These are phyloP conservation scores for Amaranthus tricolor DNA, from an alignment of 179 eudicot genomes.

Conservation along the genomic window DNA sequence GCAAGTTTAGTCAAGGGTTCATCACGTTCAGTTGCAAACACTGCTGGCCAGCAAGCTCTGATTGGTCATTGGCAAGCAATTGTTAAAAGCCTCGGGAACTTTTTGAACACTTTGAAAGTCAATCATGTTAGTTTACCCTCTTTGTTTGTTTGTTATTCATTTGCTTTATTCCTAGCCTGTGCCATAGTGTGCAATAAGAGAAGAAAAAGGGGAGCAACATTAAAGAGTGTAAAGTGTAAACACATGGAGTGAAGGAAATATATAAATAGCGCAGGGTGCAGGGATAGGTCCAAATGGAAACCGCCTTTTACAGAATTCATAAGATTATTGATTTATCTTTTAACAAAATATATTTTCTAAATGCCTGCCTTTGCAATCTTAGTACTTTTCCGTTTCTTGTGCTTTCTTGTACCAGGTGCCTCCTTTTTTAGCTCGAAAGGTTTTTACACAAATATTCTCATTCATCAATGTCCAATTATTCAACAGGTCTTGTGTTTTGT, in stretches of 20 bases:
- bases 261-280: not conserved
- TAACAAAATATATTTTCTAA: not conserved
- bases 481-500: conserved; percentile 59
- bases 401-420: conserved; percentile 57
- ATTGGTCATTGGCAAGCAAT: conserved; percentile 99
- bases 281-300: not conserved
- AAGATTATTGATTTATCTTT: not conserved
- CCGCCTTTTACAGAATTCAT: not conserved
- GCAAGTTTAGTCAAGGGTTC: conserved; percentile 92
- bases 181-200: not conserved
- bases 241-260: not conserved
- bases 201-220: not conserved
- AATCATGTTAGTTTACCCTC: conserved; percentile 64
- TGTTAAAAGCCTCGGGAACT: conserved; percentile 71
- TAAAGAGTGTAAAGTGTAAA: not conserved
- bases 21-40: conserved; percentile 73
- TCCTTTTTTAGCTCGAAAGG: conserved; percentile 88
- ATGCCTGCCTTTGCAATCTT: not conserved
- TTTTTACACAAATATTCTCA: conserved; percentile 94
- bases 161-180: conserved; percentile 3
- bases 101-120: conserved; percentile 69
- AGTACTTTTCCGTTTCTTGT: conserved; percentile 8
- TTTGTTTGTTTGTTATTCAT: not conserved
- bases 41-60: conserved; percentile 89
- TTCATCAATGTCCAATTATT: conserved; percentile 96